These are phyloP conservation scores for Cryptosporidium felis DNA, from an alignment of 169 alveolate genomes.

Conservation along the genomic window DNA sequence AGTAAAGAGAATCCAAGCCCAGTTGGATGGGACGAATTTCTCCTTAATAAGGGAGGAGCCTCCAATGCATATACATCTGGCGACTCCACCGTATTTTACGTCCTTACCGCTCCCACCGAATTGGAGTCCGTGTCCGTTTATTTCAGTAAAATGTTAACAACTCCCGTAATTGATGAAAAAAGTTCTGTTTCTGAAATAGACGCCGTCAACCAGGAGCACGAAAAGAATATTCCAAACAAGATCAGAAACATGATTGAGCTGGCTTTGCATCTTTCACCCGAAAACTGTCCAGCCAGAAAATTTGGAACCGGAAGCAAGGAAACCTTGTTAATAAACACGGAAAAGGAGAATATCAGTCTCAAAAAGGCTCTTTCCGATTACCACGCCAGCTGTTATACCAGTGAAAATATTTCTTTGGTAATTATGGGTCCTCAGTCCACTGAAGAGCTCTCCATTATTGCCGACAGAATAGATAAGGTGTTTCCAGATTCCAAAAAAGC, in stretches of 20 bases:
- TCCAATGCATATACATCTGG: slow-evolving; percentile 60
- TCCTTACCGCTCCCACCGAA: slow-evolving; percentile 25
- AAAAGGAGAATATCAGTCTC: slow-evolving; percentile 25
- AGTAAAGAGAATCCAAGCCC: slow-evolving; percentile 57
- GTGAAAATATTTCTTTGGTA: slow-evolving; percentile 34
- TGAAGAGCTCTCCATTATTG: slow-evolving; percentile 8
- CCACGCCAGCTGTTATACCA: slow-evolving; percentile 44
- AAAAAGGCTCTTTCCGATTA: slow-evolving; percentile 21
- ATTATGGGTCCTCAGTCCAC: slow-evolving; percentile 41
- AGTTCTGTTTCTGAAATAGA: slow-evolving; percentile 44
- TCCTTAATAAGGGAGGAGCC: slow-evolving; percentile 40
- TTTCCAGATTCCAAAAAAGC: background rate
- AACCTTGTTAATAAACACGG: slow-evolving; percentile 14
- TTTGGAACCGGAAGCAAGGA: slow-evolving; percentile 63
- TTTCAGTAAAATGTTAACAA: slow-evolving; percentile 24
- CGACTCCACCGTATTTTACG: slow-evolving; percentile 37
- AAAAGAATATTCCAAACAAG: slow-evolving; percentile 62
- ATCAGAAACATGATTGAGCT: slow-evolving; percentile 52
- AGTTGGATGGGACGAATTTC: slow-evolving; percentile 67
- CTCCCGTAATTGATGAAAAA: slow-evolving; percentile 53
- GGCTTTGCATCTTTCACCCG: slow-evolving; percentile 20
- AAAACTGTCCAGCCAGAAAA: slow-evolving; percentile 51
- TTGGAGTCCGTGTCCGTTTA: background rate
- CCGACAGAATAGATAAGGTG: background rate
- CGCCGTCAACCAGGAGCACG: slow-evolving; percentile 68